A percentile compares a stretch with the other conserved stretches of the same genome.
phyloP scores from a whole-genome alignment of 2,329 filamentous ascomycete species.

The Elsinoe perseae region DNA sequence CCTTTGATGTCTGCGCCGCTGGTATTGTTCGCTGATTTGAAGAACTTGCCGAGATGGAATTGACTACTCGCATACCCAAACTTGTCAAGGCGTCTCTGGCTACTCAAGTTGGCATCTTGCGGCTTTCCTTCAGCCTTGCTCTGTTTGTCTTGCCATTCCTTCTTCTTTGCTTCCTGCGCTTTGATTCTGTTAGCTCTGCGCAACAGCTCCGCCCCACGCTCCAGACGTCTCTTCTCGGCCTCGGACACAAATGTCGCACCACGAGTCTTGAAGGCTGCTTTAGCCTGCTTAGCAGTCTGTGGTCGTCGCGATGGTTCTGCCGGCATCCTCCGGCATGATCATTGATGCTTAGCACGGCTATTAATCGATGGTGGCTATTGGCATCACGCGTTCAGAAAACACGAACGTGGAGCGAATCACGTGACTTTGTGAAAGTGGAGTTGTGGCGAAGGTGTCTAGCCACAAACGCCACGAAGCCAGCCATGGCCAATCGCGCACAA shows the following conservation, averaged over 20 bases:
- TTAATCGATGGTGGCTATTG: not conserved
- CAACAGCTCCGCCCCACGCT: conserved; percentile 29
- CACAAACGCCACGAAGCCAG: not conserved
- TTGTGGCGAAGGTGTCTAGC: conserved; percentile 9
- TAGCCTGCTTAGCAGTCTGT: conserved; percentile 32
- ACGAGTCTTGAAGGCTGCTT: conserved; percentile 31
- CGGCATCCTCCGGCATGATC: conserved; percentile 12
- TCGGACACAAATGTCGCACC: conserved; percentile 26
- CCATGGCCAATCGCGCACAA: not conserved
- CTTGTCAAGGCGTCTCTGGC: conserved; percentile 27
- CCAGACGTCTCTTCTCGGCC: conserved; percentile 28
- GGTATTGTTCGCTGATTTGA: conserved; percentile 20
- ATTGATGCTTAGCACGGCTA: conserved; percentile 4
- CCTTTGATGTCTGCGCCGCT: not conserved
- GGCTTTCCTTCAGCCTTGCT: conserved; percentile 22
- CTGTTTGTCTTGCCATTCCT: conserved; percentile 27
- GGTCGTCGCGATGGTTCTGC: conserved; percentile 15
- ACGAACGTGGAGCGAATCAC: not conserved
- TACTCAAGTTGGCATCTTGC: conserved; percentile 23
- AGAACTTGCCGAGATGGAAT: conserved; percentile 30
- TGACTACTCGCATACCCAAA: conserved; percentile 32
- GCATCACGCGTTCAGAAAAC: not conserved
- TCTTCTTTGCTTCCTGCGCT: conserved; percentile 28
- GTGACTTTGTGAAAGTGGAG: conserved; percentile 13
- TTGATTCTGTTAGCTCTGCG: conserved; percentile 28